Conservation (phyloP, 2,329 filamentous ascomycete species). For the Trichoderma sp. region DNA sequence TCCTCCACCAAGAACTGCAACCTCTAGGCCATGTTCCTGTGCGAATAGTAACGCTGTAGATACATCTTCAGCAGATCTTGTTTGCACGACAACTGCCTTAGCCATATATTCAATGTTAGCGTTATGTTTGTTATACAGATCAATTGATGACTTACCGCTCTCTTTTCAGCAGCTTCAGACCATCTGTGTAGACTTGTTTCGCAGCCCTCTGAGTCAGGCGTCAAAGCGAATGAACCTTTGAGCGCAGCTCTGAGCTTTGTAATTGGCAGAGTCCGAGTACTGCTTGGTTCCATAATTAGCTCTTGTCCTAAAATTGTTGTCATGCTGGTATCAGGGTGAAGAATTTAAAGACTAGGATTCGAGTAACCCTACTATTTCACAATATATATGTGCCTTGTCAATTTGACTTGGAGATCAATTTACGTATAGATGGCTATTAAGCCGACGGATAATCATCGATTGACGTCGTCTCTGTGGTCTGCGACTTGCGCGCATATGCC, state of each 20-base stretch:
- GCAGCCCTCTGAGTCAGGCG: not conserved
- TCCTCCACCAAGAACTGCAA: not conserved
- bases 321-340: not conserved
- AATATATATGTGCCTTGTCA: not conserved
- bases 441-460: too few species aligned
- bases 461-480: not conserved
- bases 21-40: not conserved
- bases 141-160: not conserved
- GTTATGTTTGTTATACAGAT: not conserved
- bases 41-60: not conserved
- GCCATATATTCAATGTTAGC: not conserved
- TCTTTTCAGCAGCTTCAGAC: not conserved
- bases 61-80: not conserved
- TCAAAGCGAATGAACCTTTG: not conserved
- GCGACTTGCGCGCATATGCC: not conserved
- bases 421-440: not conserved
- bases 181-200: not conserved
- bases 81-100: not conserved
- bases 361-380: not conserved
- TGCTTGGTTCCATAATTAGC: not conserved
- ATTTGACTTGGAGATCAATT: not conserved
- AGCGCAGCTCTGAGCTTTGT: not conserved
- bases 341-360: not conserved
- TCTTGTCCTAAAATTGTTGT: not conserved
- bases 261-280: not conserved